Conservation (phyloP, 1,284 basidiomycete genomes). For the Ustilago sp. region DNA sequence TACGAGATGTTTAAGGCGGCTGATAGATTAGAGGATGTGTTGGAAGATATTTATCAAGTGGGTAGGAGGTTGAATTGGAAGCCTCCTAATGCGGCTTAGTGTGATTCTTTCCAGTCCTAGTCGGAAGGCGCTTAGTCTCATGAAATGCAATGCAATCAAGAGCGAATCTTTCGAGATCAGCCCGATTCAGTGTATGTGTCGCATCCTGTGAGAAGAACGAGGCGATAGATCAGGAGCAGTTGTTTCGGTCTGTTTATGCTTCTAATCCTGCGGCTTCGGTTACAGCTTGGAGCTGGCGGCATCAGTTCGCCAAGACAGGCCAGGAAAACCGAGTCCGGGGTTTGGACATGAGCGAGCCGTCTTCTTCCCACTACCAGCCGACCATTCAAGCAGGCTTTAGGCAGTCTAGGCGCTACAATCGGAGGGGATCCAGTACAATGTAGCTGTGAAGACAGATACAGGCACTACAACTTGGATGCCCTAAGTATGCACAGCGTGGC, state of each 20-base stretch:
- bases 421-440: no score
- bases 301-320: not conserved
- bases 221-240: not conserved
- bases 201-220: not conserved
- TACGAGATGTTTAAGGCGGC: slow-evolving; percentile 82
- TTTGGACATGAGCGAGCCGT: not conserved
- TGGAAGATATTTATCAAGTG: slow-evolving; percentile 78
- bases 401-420: no score
- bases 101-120: not conserved
- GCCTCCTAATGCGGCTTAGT: slow-evolving; percentile 31
- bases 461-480: not conserved
- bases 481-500: not conserved
- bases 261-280: no score
- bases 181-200: not conserved
- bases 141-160: not conserved
- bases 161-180: not conserved
- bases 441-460: no score
- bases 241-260: no score
- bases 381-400: no score
- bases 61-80: slow-evolving; percentile 70
- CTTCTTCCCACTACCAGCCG: no score
- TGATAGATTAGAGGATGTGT: slow-evolving; percentile 84
- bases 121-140: not conserved
- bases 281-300: not conserved
- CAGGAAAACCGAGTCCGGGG: not conserved